Evolutionary conservation across 2,329 filamentous ascomycete species (phyloP).

Genomic region (Zymoseptoria passerinii): DNA sequence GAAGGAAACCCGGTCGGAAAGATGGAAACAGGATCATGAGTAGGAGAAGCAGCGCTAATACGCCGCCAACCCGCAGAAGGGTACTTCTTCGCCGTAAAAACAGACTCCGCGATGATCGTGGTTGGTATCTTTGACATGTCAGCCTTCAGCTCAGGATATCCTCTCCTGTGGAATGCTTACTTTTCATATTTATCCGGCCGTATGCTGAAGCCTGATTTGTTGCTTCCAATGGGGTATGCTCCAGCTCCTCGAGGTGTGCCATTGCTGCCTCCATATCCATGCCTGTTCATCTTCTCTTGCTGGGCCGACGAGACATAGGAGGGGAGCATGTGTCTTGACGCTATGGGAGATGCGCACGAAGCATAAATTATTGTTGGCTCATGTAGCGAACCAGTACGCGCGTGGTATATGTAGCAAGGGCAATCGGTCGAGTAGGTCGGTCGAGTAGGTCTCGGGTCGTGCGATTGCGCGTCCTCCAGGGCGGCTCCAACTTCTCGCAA

Average conservation of each 20-base stretch:
- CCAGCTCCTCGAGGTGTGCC: constrained; percentile 47
- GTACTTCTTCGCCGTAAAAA: constrained; percentile 66
- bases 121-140: constrained; percentile 60
- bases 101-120: constrained; percentile 52
- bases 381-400: not conserved
- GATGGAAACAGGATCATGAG: constrained; percentile 69
- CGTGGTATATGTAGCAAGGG: not conserved
- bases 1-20: constrained; percentile 50
- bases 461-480: not conserved
- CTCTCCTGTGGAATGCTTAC: constrained; percentile 8
- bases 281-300: constrained; percentile 74
- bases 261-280: constrained; percentile 64
- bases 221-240: constrained; percentile 19
- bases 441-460: not conserved
- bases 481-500: not conserved
- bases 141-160: not conserved
- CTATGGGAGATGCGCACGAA: not conserved
- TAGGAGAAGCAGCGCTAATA: constrained; percentile 49
- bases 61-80: constrained; percentile 56
- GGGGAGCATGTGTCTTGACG: constrained; percentile 46
- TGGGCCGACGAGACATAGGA: constrained; percentile 46
- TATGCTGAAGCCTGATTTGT: constrained; percentile 61
- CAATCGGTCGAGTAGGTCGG: not conserved
- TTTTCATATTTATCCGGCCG: constrained; percentile 72
- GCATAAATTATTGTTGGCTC: not conserved